Percentiles rank a stretch among this genome's conserved stretches.
phyloP scores from a whole-genome alignment of 2,329 filamentous ascomycete species.

The Paraphaeosphaeria minitans region DNA sequence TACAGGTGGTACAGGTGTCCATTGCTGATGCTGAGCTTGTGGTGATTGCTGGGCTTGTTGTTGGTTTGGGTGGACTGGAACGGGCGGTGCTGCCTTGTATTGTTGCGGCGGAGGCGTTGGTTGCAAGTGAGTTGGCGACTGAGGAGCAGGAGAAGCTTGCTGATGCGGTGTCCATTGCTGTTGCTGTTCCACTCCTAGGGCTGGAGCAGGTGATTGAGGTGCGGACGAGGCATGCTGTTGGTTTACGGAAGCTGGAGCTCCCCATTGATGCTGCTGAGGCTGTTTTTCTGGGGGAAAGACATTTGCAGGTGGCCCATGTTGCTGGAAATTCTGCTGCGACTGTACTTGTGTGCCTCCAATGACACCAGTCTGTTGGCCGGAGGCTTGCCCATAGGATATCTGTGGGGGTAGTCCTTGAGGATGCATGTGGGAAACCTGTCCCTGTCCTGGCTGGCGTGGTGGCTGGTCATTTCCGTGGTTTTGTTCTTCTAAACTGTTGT shows the following conservation, averaged over 20 bases:
- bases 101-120: constrained; percentile 19
- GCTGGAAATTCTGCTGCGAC: constrained; percentile 12
- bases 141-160: constrained; percentile 13
- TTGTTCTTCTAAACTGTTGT: constrained; percentile 20
- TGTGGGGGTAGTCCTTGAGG: constrained; percentile 13
- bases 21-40: constrained; percentile 28
- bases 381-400: constrained; percentile 20
- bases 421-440: constrained; percentile 11
- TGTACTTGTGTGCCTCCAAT: constrained; percentile 21
- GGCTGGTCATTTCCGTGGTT: constrained; percentile 13
- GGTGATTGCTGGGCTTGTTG: constrained; percentile 16
- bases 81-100: constrained; percentile 16
- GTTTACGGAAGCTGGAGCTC: neutral
- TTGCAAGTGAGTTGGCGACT: constrained; percentile 15
- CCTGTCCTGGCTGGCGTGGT: constrained; percentile 5
- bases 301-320: constrained; percentile 18
- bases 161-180: constrained; percentile 19
- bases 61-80: constrained; percentile 20
- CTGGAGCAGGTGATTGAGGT: constrained; percentile 15
- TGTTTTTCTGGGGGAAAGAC: constrained; percentile 14
- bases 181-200: neutral
- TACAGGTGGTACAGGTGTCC: constrained; percentile 26
- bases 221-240: constrained; percentile 10
- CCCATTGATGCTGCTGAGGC: constrained; percentile 16
- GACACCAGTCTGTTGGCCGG: constrained; percentile 36